A percentile compares a stretch with the other conserved stretches of the same genome.
phyloP scores from a whole-genome alignment of 768 basidiomycete genomes.

The Boletus pseudopeckii region DNA sequence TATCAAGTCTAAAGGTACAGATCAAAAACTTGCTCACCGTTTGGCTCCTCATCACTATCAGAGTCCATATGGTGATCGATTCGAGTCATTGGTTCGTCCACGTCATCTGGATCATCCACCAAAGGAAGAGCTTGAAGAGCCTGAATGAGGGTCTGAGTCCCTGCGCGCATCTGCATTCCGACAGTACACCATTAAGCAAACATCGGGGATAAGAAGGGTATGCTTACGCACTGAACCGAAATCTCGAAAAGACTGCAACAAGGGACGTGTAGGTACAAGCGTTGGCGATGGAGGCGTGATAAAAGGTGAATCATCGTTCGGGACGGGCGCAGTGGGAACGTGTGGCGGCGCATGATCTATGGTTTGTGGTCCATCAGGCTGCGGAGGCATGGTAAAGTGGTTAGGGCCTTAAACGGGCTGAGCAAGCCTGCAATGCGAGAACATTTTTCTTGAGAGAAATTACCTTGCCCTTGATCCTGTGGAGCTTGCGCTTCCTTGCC shows the following conservation, averaged over 20 bases:
- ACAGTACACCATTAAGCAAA: neutral
- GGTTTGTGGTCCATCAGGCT: constrained; percentile 12
- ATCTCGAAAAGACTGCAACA: constrained; percentile 55
- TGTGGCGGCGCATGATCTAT: constrained; percentile 2
- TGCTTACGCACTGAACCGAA: constrained; percentile 60
- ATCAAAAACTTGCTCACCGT: constrained; percentile 33
- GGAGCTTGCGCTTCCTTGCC: constrained; percentile 35
- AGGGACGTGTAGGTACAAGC: constrained; percentile 40
- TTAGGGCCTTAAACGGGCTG: constrained; percentile 9
- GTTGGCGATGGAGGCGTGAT: constrained; percentile 72
- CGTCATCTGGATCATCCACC: constrained; percentile 65
- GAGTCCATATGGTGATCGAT: constrained; percentile 41
- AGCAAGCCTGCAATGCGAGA: constrained; percentile 5
- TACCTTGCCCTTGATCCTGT: constrained; percentile 30
- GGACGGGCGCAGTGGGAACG: constrained; percentile 8
- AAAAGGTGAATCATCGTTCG: constrained; percentile 58
- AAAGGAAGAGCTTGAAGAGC: constrained; percentile 83
- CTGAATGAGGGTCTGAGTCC: constrained; percentile 87
- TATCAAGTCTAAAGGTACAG: neutral
- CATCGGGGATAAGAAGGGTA: neutral
- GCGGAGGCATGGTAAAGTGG: constrained; percentile 20
- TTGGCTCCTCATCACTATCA: constrained; percentile 63
- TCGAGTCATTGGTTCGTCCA: constrained; percentile 53
- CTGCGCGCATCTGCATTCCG: constrained; percentile 68
- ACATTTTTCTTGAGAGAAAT: constrained; percentile 26